Percentiles rank a stretch among this genome's conserved stretches.
These are phyloP conservation scores for Sporothrix humicola DNA, from an alignment of 2,329 filamentous ascomycete species.

Conservation along the genomic window DNA sequence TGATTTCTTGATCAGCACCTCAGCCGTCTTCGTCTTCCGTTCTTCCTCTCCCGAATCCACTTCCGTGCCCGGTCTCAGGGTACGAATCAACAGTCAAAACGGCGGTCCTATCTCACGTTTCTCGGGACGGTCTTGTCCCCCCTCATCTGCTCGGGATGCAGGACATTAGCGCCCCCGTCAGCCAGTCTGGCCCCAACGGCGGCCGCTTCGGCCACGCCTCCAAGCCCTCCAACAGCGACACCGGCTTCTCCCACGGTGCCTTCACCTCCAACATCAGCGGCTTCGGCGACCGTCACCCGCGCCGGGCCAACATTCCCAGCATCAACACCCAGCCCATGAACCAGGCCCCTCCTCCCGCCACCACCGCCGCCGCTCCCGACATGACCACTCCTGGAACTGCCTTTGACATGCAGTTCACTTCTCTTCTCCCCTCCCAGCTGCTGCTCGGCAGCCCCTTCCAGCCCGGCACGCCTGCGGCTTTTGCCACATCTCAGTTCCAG, in stretches of 20 bases:
- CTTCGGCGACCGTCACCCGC: constrained; percentile 85
- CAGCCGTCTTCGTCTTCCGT: constrained; percentile 42
- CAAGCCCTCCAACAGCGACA: constrained; percentile 82
- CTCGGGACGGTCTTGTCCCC: constrained; percentile 85
- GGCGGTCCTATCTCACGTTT: constrained; percentile 77
- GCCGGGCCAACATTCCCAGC: constrained; percentile 82
- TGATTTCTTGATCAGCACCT: constrained; percentile 33
- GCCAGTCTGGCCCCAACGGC: constrained; percentile 62
- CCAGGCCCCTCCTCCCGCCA: constrained; percentile 49
- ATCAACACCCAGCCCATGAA: constrained; percentile 83
- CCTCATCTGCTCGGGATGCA: constrained; percentile 91
- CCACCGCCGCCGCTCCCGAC: constrained; percentile 63
- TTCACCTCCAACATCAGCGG: constrained; percentile 86
- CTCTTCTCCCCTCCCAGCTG: constrained; percentile 90
- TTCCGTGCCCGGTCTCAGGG: constrained; percentile 57
- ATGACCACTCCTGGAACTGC: constrained; percentile 85
- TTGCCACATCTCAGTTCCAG: constrained; percentile 90
- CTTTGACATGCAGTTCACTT: constrained; percentile 98
- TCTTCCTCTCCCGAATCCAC: constrained; percentile 39
- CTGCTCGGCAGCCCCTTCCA: constrained; percentile 96
- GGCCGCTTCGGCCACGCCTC: constrained; percentile 74
- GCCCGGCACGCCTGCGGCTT: constrained; percentile 87
- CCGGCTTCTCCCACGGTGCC: constrained; percentile 89
- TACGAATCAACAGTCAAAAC: constrained; percentile 73
- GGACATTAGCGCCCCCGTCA: constrained; percentile 70